Percentiles rank a stretch among this genome's conserved stretches.
These are phyloP conservation scores for Tolypocladium album DNA, from an alignment of 2,329 filamentous ascomycete genomes.

Conservation along the genomic window DNA sequence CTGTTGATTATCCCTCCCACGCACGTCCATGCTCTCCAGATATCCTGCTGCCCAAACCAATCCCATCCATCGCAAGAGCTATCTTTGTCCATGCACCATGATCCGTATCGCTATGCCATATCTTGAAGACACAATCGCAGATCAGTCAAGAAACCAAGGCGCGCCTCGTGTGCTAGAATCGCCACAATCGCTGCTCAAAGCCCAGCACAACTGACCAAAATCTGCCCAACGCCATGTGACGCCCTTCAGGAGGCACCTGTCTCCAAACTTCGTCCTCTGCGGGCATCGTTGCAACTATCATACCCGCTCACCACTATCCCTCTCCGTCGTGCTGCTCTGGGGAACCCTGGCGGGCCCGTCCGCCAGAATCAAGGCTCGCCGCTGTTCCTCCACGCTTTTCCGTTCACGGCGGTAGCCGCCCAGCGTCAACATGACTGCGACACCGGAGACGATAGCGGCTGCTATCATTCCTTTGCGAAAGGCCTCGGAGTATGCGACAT, in stretches of 20 bases:
- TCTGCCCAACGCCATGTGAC: neutral
- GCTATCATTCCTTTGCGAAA: constrained; percentile 36
- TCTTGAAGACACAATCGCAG: neutral
- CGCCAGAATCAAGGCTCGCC: constrained; percentile 7
- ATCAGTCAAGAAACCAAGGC: neutral
- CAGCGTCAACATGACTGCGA: constrained; percentile 27
- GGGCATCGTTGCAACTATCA: neutral
- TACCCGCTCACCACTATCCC: neutral
- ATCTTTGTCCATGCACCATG: too few species aligned
- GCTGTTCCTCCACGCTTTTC: constrained; percentile 9
- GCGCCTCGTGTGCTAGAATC: neutral
- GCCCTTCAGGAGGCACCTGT: neutral
- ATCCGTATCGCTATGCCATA: neutral
- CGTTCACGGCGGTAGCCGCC: constrained; percentile 23
- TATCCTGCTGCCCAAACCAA: neutral
- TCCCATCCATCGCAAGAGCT: neutral
- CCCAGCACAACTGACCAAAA: neutral
- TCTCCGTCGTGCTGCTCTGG: neutral
- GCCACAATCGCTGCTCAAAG: neutral
- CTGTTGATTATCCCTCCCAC: neutral
- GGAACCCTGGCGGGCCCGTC: constrained; percentile 1
- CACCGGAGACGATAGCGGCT: constrained; percentile 28
- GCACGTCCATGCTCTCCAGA: neutral
- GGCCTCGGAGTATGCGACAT: constrained; percentile 29
- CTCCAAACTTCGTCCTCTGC: neutral